Evolutionary conservation across 768 basidiomycete species (phyloP).

Genomic region (Leccinum obscurum): DNA sequence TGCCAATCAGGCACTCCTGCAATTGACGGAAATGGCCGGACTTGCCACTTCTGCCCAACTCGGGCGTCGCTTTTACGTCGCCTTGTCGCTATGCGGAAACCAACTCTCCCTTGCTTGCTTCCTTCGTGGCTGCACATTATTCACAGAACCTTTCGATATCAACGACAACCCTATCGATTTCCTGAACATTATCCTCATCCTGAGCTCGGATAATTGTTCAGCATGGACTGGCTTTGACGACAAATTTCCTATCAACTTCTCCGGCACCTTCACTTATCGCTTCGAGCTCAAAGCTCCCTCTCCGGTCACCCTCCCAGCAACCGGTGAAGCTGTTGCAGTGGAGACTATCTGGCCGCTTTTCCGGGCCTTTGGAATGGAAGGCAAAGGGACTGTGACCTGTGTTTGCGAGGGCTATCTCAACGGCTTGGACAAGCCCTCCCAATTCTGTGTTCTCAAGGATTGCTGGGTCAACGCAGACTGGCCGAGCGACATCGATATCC

Average conservation of each 20-base stretch:
- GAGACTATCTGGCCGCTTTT: too few species aligned
- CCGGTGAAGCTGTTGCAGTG: too few species aligned
- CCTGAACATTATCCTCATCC: neutral
- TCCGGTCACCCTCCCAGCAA: too few species aligned
- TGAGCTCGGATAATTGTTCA: neutral
- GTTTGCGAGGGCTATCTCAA: too few species aligned
- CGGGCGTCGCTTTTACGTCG: neutral
- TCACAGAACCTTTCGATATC: neutral
- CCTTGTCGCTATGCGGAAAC: neutral
- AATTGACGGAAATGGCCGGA: neutral
- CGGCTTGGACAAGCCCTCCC: too few species aligned
- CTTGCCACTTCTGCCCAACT: neutral
- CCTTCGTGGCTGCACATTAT: neutral
- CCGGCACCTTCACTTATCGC: too few species aligned
- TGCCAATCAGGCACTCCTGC: neutral
- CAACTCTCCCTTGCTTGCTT: neutral
- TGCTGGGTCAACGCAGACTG: neutral
- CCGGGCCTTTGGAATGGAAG: too few species aligned
- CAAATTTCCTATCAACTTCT: too few species aligned
- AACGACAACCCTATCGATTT: neutral
- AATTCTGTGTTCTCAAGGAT: neutral
- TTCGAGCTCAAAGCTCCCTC: too few species aligned
- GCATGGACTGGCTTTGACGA: too few species aligned
- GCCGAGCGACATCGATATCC: neutral
- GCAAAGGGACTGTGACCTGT: too few species aligned